Evolutionary conservation across 139 green algal species (phyloP).

Genomic region (Ulvella scutata): DNA sequence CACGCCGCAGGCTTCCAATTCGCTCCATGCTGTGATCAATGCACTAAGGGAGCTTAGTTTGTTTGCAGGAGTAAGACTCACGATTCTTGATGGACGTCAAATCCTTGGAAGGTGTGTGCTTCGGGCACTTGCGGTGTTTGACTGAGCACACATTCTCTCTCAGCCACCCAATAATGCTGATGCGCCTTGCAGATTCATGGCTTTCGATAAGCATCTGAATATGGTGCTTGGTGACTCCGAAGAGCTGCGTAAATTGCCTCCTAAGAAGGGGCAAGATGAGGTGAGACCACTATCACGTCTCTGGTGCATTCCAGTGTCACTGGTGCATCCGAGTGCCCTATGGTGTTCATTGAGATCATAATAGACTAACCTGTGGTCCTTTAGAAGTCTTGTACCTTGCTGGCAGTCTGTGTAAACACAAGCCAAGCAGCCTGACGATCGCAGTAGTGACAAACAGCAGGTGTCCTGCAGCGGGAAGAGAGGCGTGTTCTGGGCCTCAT

Average conservation of each 20-base stretch:
- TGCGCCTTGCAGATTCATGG: conserved; percentile 78
- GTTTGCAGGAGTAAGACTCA: conserved; percentile 71
- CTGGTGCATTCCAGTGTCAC: background rate
- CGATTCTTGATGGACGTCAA: conserved; percentile 67
- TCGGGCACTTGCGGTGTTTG: background rate
- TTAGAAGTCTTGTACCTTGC: no score
- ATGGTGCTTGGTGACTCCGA: conserved; percentile 92
- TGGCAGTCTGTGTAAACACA: no score
- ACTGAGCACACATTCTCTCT: background rate
- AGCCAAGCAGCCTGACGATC: no score
- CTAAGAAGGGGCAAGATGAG: conserved; percentile 86
- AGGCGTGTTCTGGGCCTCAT: conserved; percentile 86
- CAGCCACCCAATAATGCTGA: background rate
- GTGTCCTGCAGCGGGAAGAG: conserved; percentile 57
- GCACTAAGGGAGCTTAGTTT: no score
- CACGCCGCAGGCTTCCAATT: no score
- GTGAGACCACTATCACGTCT: conserved; percentile 18
- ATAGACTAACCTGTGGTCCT: no score
- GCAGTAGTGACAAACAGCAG: background rate
- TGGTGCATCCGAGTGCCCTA: background rate
- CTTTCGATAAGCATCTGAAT: conserved; percentile 98
- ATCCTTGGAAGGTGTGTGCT: conserved; percentile 72
- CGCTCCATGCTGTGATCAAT: no score
- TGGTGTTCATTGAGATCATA: no score
- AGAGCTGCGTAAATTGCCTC: conserved; percentile 85